These are phyloP conservation scores for Letharia columbiana DNA, from an alignment of 495 filamentous ascomycete species.

Conservation along the genomic window DNA sequence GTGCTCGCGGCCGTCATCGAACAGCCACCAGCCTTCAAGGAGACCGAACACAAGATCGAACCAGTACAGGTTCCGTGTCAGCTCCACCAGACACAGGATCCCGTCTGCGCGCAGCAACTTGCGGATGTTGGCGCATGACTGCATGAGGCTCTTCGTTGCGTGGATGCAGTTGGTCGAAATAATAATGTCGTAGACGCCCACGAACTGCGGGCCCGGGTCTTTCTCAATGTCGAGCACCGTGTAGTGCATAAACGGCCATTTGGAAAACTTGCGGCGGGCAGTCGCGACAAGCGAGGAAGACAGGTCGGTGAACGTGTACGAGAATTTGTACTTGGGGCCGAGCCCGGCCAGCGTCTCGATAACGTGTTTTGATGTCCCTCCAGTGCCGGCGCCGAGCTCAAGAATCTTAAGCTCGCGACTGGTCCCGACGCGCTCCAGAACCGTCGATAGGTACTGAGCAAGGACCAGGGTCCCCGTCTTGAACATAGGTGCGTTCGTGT, in stretches of 20 bases:
- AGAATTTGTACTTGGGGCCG: too few relatives aligned
- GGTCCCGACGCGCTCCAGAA: too few relatives aligned
- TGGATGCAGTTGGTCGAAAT: constrained; percentile 43
- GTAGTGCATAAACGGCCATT: constrained; percentile 33
- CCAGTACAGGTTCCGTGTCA: constrained; percentile 35
- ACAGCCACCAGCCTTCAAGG: constrained; percentile 44
- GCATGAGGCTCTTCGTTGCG: constrained; percentile 34
- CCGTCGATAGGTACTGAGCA: too few relatives aligned
- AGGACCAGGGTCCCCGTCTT: too few relatives aligned
- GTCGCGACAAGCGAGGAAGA: constrained; percentile 33
- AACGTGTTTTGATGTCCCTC: constrained; percentile 32
- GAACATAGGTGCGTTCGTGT: too few relatives aligned
- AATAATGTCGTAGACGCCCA: constrained; percentile 32
- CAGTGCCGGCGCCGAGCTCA: constrained; percentile 39
- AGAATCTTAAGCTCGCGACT: constrained; percentile 25
- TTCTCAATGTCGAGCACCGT: constrained; percentile 37
- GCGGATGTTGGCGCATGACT: constrained; percentile 29
- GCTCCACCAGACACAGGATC: constrained; percentile 37
- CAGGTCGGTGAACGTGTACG: constrained; percentile 43
- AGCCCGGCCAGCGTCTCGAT: constrained; percentile 10
- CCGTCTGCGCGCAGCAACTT: constrained; percentile 36
- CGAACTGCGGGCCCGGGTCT: constrained; percentile 24
- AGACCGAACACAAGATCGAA: constrained; percentile 40
- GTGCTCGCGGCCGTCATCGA: constrained; percentile 38
- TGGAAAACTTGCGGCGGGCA: constrained; percentile 28